Conservation (phyloP, 495 filamentous ascomycete genomes). For the Aeminium ludgeri region DNA sequence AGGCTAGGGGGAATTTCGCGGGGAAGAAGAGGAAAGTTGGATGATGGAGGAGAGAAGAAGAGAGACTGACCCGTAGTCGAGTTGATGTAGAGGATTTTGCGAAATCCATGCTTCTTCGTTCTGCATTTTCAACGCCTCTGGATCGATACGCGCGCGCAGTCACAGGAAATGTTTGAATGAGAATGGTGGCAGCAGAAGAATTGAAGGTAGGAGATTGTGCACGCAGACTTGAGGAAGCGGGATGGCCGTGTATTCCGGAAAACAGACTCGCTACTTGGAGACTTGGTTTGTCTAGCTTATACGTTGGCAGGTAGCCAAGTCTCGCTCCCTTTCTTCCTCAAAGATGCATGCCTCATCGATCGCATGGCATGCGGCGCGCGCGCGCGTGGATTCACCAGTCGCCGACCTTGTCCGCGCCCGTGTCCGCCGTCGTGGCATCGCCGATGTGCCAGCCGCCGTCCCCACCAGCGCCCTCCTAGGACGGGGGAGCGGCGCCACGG, state of each 20-base stretch:
- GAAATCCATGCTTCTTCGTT: no score
- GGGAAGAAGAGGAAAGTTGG: slow-evolving; percentile 41
- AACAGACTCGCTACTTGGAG: no score
- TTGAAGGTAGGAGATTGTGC: no score
- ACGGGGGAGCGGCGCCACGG: slow-evolving; percentile 37
- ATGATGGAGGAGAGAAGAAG: no score
- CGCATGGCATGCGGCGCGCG: background rate
- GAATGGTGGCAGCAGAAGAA: no score
- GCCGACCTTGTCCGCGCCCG: background rate
- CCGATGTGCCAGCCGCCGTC: slow-evolving; percentile 2
- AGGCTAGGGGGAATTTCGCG: slow-evolving; percentile 57
- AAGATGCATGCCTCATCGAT: background rate
- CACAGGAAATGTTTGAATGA: no score
- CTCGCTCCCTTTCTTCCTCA: background rate
- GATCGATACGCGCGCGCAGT: no score
- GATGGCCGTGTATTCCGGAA: no score
- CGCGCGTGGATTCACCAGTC: background rate
- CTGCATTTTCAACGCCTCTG: no score
- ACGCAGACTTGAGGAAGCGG: no score
- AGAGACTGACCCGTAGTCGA: no score
- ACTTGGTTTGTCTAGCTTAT: slow-evolving; percentile 15
- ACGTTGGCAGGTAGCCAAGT: slow-evolving; percentile 11
- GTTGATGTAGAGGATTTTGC: no score
- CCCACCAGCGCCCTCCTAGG: slow-evolving; percentile 7
- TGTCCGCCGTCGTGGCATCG: background rate